A percentile compares a stretch with the other conserved stretches of the same genome.
phyloP scores from a whole-genome alignment of 2,329 filamentous ascomycete genomes.

The Bertia moriformis region DNA sequence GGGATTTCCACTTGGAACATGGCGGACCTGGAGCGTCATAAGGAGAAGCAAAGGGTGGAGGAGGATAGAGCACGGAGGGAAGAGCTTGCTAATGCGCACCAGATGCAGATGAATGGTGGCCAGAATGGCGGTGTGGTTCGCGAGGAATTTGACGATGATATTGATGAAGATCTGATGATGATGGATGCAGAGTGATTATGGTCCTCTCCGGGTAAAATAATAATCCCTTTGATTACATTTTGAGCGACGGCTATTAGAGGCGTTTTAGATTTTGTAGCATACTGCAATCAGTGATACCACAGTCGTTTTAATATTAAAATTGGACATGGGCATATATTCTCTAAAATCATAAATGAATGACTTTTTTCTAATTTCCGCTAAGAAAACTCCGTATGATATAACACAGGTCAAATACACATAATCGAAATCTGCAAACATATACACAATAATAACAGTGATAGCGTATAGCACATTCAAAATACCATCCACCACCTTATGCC shows the following conservation, averaged over 20 bases:
- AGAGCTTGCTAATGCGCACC: conserved; percentile 15
- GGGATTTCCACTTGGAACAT: conserved; percentile 87
- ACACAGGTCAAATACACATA: background rate
- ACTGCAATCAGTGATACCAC: background rate
- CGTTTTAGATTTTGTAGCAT: background rate
- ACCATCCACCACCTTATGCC: background rate
- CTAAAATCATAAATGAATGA: background rate
- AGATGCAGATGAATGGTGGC: background rate
- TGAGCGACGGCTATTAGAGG: background rate
- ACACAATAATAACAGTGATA: background rate
- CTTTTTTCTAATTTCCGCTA: background rate
- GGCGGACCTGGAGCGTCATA: conserved; percentile 62
- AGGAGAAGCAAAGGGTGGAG: conserved; percentile 60
- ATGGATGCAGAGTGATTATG: background rate
- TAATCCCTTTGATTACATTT: background rate
- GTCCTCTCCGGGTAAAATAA: background rate
- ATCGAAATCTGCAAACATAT: background rate
- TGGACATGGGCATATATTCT: background rate
- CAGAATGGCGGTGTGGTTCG: background rate
- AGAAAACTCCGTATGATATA: background rate
- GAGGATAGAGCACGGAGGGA: conserved; percentile 48
- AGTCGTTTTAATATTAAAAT: background rate
- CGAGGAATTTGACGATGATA: background rate
- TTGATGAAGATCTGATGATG: conserved; percentile 1
- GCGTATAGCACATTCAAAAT: background rate